Base-by-base conservation (phyloP, 2,329 filamentous ascomycete genomes). In the Diplodia seriata region DNA sequence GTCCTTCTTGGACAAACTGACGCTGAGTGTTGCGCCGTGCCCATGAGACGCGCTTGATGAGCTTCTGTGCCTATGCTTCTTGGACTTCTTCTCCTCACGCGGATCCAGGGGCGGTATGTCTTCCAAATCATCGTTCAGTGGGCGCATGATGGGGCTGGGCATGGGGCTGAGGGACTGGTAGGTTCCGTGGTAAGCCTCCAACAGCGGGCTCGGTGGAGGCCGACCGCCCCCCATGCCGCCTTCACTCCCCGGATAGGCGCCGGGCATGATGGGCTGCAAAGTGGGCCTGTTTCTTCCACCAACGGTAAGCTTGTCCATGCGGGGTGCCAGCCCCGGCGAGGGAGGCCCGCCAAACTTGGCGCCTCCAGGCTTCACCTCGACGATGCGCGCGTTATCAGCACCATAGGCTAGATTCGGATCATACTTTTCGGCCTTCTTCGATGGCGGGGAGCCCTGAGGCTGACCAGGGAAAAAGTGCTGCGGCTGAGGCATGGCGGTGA, bases 151-250 rank as follows among this genome's bases (percentile, higher is more conserved):
- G 0, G 94, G 92, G 0, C 93, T 93, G 0, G 94, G 94, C 92
- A 97, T 97, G 0, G 94, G 94, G 0, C 94, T 97, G 73, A 96
- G 91, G 68, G 92, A 92, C 79, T 98, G 94, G 74, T 97, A 98
- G 0, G 94, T 97, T 49, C 94, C 94, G 70, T 90, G 91, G 79
- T 98, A 98, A 0, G 95, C 90, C 80, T 98, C 94, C 1, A 97
- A 87, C 61, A 98, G 84, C 0, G 94, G 95, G 70, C 93, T 97
- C 0, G 88, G 88, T 0, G 93, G 92, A 1, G 92, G 86, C 54
- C 84, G 76, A 40, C 75, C 79, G 23, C 76, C 77, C 49, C 69
- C 72, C 7, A 31, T 47, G 2, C 63, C 53, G 31, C 54, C 55
- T 23, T 57, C 51, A 54, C 70, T 72, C 15, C 73, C 73, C 5